Evolutionary conservation across 805 yeast species (phyloP).

Genomic region (Saccharomycopsis microspora): DNA sequence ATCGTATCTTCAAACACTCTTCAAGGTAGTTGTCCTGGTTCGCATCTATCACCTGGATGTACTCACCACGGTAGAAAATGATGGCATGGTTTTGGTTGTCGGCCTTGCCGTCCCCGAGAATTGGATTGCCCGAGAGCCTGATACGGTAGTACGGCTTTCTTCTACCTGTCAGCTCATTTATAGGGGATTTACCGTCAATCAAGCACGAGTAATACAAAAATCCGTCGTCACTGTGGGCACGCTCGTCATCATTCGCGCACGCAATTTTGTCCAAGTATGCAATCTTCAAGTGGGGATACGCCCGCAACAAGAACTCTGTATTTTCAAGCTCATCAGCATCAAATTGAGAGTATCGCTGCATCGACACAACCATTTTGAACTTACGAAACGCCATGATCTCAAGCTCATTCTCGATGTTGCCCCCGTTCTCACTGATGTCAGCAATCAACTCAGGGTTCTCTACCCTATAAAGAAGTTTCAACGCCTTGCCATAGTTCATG

Average conservation of each 20-base stretch:
- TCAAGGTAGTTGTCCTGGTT: conserved; percentile 80
- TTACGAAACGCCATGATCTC: conserved; percentile 77
- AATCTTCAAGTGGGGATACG: conserved; percentile 78
- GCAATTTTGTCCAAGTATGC: conserved; percentile 87
- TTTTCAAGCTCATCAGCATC: conserved; percentile 66
- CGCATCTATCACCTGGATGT: conserved; percentile 75
- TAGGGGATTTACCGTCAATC: conserved; percentile 73
- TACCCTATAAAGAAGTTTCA: conserved; percentile 84
- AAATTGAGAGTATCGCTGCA: conserved; percentile 74
- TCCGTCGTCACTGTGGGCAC: conserved; percentile 52
- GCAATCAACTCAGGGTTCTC: conserved; percentile 94
- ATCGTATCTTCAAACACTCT: conserved; percentile 76
- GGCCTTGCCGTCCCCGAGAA: conserved; percentile 81
- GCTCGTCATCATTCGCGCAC: conserved; percentile 79
- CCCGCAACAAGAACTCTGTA: conserved; percentile 70
- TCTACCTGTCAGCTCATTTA: conserved; percentile 51
- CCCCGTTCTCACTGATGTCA: conserved; percentile 69
- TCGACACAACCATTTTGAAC: conserved; percentile 70
- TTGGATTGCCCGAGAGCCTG: conserved; percentile 74
- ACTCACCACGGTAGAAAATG: conserved; percentile 76
- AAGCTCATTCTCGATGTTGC: conserved; percentile 35
- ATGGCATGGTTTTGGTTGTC: conserved; percentile 79
- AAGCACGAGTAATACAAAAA: conserved; percentile 57
- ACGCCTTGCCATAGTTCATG: conserved; percentile 97
- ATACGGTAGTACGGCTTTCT: conserved; percentile 70